Evolutionary conservation across 164 flowering plant genomes (phyloP), one percentile per base, ranked within the genome.

Genomic region (Warburgia ugandensis): DNA sequence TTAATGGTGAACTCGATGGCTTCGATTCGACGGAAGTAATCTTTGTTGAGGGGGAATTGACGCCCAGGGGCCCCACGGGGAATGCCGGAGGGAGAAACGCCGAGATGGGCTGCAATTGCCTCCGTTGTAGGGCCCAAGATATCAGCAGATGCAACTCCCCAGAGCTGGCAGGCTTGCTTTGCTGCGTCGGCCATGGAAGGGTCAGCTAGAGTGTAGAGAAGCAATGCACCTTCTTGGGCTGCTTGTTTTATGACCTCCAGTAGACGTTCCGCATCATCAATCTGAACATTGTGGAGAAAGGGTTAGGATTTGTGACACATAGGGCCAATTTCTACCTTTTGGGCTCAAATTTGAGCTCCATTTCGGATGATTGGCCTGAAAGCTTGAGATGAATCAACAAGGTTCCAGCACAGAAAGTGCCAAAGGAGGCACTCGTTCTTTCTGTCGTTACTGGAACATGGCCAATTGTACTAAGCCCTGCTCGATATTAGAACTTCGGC

Each of bases 1-100:
- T 86, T 86, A 51, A 90, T 84, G 50, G 97, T 84, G 60, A 86
- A 90, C 42, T 90, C 97, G 37, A 90, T 63, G 5, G 95, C 94
- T 57, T 90, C 97, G 29, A 90, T 86, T 37, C 94, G 60, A 21
- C 49, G 50, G 56, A 90, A 90, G 67, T 90, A 90, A 0, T 86
- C 94, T 4, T 90, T 86, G 5, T 65, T 61, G 8, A 83, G 74
- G 22, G 83, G 76, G 20, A 54, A 2, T 8, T 45, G 73, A 46
- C 79, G 64, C 14, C 95, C 86, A 1, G 77, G 66, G 29, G 95
- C 95, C 26, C 95, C 89, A 38, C 95, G 89, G 20, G 97, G 85
- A 35, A 86, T 79, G 20, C 95, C 97, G n/a, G 87, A 80, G 2
- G 95, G 94, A 4, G 81, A 73, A 31, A 86, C 92, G 1, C 89